Evolutionary conservation across 106 monocot genomes (phyloP).

Genomic region (Dendrobium nobile): DNA sequence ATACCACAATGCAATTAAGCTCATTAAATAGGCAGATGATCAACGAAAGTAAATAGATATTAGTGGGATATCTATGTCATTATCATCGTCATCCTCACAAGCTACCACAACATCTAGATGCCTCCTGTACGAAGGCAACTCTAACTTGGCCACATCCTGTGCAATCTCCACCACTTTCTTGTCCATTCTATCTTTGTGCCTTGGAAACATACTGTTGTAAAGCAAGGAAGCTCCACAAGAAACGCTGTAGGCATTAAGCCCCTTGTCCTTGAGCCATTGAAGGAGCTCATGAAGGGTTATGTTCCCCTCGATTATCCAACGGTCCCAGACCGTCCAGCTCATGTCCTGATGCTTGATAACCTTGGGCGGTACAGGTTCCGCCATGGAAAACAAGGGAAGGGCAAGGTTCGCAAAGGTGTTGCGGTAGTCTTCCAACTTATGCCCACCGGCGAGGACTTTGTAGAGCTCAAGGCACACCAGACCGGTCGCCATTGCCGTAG

Average conservation of each 20-base stretch:
- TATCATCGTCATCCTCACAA: slow-evolving; percentile 52
- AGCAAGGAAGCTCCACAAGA: slow-evolving; percentile 49
- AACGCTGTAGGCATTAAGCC: slow-evolving; percentile 54
- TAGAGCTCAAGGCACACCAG: slow-evolving; percentile 41
- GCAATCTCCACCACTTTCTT: slow-evolving; percentile 54
- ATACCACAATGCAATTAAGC: not conserved
- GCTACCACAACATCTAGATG: slow-evolving; percentile 55
- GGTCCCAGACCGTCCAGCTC: slow-evolving; percentile 47
- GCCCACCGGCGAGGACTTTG: slow-evolving; percentile 26
- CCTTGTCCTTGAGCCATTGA: slow-evolving; percentile 51
- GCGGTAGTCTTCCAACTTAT: slow-evolving; percentile 33
- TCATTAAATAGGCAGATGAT: not conserved
- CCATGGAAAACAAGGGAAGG: slow-evolving; percentile 32
- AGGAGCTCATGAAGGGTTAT: slow-evolving; percentile 55
- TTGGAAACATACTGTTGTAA: slow-evolving; percentile 46
- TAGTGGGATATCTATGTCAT: slow-evolving; percentile 37
- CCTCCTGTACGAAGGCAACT: slow-evolving; percentile 27
- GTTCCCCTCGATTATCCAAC: slow-evolving; percentile 34
- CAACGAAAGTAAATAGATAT: slow-evolving; percentile 26
- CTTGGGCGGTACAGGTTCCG: slow-evolving; percentile 35
- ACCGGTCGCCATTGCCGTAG: slow-evolving; percentile 38
- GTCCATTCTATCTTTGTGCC: slow-evolving; percentile 49
- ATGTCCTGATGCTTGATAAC: slow-evolving; percentile 27
- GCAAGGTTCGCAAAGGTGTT: slow-evolving; percentile 43
- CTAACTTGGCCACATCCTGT: slow-evolving; percentile 52